Evolutionary conservation across 2,329 filamentous ascomycete genomes (phyloP).

Genomic region (Penicillium sp.): DNA sequence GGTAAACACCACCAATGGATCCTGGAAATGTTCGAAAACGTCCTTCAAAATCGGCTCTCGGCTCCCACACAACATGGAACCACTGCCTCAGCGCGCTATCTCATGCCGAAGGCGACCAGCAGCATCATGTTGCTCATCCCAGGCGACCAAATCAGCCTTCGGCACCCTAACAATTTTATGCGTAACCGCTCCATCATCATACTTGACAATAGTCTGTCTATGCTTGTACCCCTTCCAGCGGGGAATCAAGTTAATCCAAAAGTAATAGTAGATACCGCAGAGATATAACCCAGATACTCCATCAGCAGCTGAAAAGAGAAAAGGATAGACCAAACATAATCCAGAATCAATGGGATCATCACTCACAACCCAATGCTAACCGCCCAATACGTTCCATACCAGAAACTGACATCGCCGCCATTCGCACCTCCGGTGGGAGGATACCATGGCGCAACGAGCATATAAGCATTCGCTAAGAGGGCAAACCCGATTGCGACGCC

Average conservation of each 20-base stretch:
- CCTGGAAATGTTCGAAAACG: not conserved
- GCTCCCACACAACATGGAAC: not conserved
- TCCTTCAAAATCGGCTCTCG: not conserved
- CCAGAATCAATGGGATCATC: not conserved
- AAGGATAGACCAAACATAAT: not conserved
- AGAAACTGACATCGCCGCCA: constrained; percentile 72
- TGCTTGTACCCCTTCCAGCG: constrained; percentile 60
- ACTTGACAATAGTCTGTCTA: constrained; percentile 60
- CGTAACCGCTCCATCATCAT: constrained; percentile 57
- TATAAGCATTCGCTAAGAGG: constrained; percentile 64
- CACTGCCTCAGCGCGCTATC: not conserved
- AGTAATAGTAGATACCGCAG: constrained; percentile 64
- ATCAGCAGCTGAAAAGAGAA: constrained; percentile 3
- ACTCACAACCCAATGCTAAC: constrained; percentile 59
- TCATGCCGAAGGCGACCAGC: constrained; percentile 28
- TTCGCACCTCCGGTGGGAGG: constrained; percentile 66
- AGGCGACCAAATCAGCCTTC: constrained; percentile 56
- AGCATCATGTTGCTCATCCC: constrained; percentile 66
- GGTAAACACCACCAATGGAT: not conserved
- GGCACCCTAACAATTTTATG: constrained; percentile 64
- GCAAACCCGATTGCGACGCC: constrained; percentile 64
- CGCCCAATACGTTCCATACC: constrained; percentile 73
- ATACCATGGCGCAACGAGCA: constrained; percentile 74
- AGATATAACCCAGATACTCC: constrained; percentile 51
- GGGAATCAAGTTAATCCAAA: constrained; percentile 65